phyloP scores from a whole-genome alignment of 1,284 basidiomycete genomes.

The Porodaedalea pini region DNA sequence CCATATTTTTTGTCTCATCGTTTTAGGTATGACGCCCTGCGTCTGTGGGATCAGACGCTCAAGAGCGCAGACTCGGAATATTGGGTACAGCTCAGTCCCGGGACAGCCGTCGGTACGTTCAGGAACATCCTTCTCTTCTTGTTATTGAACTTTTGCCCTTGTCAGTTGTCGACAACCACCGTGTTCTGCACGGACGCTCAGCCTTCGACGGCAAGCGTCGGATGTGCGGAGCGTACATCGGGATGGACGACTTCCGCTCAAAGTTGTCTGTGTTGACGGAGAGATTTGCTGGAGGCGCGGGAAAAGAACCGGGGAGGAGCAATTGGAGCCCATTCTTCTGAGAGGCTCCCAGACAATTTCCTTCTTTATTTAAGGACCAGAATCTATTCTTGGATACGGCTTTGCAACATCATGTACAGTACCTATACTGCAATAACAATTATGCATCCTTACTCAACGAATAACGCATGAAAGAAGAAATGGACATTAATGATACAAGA shows the following conservation, averaged over 20 bases:
- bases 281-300: slow-evolving; percentile 39
- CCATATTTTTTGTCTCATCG: slow-evolving; percentile 21
- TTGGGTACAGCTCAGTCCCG: slow-evolving; percentile 85
- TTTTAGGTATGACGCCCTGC: slow-evolving; percentile 77
- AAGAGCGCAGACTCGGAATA: slow-evolving; percentile 83
- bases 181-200: slow-evolving; percentile 91
- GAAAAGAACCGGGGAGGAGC: slow-evolving; percentile 23
- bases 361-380: neutral
- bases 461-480: neutral
- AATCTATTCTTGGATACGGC: neutral
- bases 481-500: slow-evolving; percentile 3
- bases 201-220: slow-evolving; percentile 84
- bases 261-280: slow-evolving; percentile 67
- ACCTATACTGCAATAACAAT: neutral
- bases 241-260: slow-evolving; percentile 85
- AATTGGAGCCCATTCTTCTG: slow-evolving; percentile 19
- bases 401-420: neutral
- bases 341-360: neutral
- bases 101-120: slow-evolving; percentile 77
- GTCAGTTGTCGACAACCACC: slow-evolving; percentile 88
- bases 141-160: neutral
- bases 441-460: neutral
- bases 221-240: slow-evolving; percentile 95
- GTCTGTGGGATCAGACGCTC: slow-evolving; percentile 74
- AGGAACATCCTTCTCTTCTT: slow-evolving; percentile 1